Evolutionary conservation across 306 rosid genomes (phyloP), one percentile per base, ranked within the genome.

Genomic region (Medicago lupulina): DNA sequence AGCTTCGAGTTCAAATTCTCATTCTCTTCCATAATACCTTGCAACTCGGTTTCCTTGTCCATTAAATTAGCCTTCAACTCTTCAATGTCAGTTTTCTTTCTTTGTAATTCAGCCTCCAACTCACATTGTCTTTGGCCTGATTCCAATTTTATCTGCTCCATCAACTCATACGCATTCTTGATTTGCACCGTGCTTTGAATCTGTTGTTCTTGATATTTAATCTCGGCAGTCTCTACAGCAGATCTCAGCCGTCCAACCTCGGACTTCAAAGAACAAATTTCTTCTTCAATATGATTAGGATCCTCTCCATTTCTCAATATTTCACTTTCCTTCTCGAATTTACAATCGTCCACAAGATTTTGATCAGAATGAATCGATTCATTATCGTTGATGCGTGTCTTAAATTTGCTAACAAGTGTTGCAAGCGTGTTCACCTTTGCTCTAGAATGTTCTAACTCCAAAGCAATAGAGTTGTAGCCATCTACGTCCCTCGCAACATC

Each of bases 11-110:
- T 89, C 83, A 96, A 74, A 64, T 77, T 85, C 78, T 92, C 99
- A 11, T 96, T 96, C 86, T 96, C 99, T 70, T 92, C 99, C 21
- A 87, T 77, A 55, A 96, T 89, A 77, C 94, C 81, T 79, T 96
- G 99, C 71, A 92, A 73, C 78, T 96, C 99, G 12, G 96, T 96
- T 83, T 96, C 99, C 81, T 89, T 96, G 41, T 96, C 99, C 99
- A 96, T 90, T 47, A 96, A 70, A 70, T 87, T 87, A 15, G 98
- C 90, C 77, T 88, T 92, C 85, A 92, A 82, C 36, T 91, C 98
- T 65, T 96, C 98, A 53, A 92, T 70, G 39, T 81, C 84, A 38
- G 83, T 78, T 73, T 83, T 90, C 41, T 71, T 81, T 82, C 67
- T 83, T 62, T 79, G 79, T 70, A 92, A 78, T 67, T 90, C 97